These are phyloP conservation scores for Xylaria longipes DNA, from an alignment of 495 filamentous ascomycete species.

Conservation along the genomic window DNA sequence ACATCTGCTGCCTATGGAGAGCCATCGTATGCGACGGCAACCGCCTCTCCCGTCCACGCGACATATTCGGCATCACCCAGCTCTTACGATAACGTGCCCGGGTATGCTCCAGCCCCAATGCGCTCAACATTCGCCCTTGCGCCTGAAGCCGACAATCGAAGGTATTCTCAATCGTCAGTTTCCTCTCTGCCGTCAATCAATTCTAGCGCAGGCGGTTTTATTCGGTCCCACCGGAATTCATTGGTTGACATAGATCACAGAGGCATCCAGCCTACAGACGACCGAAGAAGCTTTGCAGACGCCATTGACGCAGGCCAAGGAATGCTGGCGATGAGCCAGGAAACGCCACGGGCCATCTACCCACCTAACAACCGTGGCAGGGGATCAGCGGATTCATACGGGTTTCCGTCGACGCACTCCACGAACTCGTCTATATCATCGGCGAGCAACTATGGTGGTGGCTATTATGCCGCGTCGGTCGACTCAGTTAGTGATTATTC, in stretches of 20 bases:
- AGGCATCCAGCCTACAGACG: constrained; percentile 61
- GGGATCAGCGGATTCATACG: constrained; percentile 87
- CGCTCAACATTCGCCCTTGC: constrained; percentile 62
- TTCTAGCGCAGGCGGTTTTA: constrained; percentile 44
- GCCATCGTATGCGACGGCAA: constrained; percentile 56
- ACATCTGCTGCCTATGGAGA: constrained; percentile 58
- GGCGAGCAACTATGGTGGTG: constrained; percentile 65
- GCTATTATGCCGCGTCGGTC: constrained; percentile 82
- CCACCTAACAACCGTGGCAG: constrained; percentile 66
- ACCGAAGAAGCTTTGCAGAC: constrained; percentile 73
- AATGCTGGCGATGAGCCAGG: constrained; percentile 95
- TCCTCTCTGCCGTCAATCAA: constrained; percentile 52
- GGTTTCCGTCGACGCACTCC: constrained; percentile 90
- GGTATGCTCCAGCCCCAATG: constrained; percentile 70
- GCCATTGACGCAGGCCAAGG: constrained; percentile 84
- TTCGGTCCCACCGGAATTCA: constrained; percentile 58
- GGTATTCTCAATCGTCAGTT: constrained; percentile 92
- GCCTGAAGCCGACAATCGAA: constrained; percentile 69
- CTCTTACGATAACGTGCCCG: constrained; percentile 65
- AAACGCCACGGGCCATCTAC: constrained; percentile 88
- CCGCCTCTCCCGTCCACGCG: constrained; percentile 65
- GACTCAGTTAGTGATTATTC: constrained; percentile 97
- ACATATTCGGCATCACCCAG: constrained; percentile 73
- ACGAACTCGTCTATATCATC: constrained; percentile 95
- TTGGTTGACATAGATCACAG: constrained; percentile 68